Evolutionary conservation across 176 grass and related monocot genomes (phyloP).

Genomic region (Puccinellia tenuiflora): DNA sequence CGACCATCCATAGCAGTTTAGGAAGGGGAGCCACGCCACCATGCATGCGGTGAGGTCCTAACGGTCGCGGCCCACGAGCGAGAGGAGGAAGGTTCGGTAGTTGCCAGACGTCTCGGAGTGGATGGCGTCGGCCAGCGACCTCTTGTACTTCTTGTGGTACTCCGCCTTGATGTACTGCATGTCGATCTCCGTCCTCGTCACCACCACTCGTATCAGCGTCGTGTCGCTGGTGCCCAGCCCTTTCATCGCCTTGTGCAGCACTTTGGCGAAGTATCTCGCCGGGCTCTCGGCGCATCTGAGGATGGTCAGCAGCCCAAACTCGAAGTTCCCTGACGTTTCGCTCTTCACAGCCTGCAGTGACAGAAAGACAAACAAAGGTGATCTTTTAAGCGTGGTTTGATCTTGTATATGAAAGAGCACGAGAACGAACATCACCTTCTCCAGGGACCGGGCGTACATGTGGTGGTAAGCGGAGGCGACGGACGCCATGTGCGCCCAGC

Average conservation of each 20-base stretch:
- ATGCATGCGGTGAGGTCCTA: background rate
- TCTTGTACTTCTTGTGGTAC: constrained; percentile 64
- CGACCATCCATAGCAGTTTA: background rate
- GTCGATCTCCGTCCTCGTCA: constrained; percentile 71
- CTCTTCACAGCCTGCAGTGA: constrained; percentile 50
- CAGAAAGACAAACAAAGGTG: background rate
- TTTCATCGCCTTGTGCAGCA: constrained; percentile 72
- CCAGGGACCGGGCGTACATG: constrained; percentile 40
- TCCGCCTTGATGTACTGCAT: constrained; percentile 90
- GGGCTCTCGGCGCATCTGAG: constrained; percentile 67
- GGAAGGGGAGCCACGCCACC: background rate
- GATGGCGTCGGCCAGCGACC: constrained; percentile 55
- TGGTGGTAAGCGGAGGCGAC: constrained; percentile 59
- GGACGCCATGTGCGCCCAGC: constrained; percentile 56
- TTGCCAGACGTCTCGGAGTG: constrained; percentile 76
- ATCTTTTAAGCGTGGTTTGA: background rate
- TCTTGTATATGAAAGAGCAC: background rate
- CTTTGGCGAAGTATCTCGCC: constrained; percentile 70
- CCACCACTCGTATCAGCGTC: constrained; percentile 53
- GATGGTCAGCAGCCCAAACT: constrained; percentile 56
- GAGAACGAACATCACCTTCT: constrained; percentile 16
- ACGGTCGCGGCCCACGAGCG: constrained; percentile 53
- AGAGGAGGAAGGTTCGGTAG: constrained; percentile 91
- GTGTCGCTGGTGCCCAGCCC: constrained; percentile 76
- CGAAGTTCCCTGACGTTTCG: constrained; percentile 75